A percentile compares a stretch with the other conserved stretches of the same genome.
Conservation (phyloP, 371 early-diverging fungal genomes). For the Mortierella sp. region DNA sequence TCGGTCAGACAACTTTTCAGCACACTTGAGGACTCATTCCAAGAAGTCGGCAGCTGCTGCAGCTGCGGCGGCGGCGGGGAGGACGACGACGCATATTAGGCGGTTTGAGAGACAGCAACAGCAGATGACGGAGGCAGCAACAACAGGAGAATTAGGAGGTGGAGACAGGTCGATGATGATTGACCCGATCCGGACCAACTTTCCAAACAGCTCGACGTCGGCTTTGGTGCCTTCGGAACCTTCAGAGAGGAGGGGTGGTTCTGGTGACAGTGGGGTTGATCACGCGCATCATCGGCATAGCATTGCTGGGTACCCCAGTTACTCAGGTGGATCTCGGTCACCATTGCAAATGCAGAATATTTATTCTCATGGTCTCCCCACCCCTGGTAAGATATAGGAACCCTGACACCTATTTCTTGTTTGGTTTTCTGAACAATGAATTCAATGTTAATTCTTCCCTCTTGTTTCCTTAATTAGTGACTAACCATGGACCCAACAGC, state of each 20-base stretch:
- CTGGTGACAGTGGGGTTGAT: slow-evolving; percentile 6
- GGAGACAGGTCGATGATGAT: slow-evolving; percentile 8
- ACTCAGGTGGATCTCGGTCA: slow-evolving; percentile 23
- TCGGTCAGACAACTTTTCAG: slow-evolving; percentile 81
- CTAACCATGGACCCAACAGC: slow-evolving; percentile 12
- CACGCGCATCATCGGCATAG: slow-evolving; percentile 42
- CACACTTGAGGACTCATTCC: slow-evolving; percentile 71
- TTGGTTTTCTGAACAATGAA: too few relatives aligned
- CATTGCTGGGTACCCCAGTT: slow-evolving; percentile 43
- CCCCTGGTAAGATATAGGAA: neutral
- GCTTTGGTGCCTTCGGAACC: slow-evolving; percentile 15
- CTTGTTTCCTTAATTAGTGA: neutral
- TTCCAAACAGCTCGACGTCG: slow-evolving; percentile 2
- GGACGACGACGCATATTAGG: slow-evolving; percentile 19
- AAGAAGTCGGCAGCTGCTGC: slow-evolving; percentile 35
- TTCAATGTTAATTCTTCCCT: neutral
- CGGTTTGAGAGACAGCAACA: slow-evolving; percentile 30
- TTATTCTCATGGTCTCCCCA: slow-evolving; percentile 20
- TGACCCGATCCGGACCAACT: slow-evolving; percentile 35
- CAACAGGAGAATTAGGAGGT: neutral
- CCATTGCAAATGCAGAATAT: slow-evolving; percentile 5
- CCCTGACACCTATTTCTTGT: too few relatives aligned
- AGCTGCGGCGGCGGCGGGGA: slow-evolving; percentile 5
- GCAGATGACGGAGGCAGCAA: neutral
- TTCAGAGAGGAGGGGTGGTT: neutral